Evolutionary conservation across 768 basidiomycete genomes (phyloP).

Genomic region (Tulasnella calospora): DNA sequence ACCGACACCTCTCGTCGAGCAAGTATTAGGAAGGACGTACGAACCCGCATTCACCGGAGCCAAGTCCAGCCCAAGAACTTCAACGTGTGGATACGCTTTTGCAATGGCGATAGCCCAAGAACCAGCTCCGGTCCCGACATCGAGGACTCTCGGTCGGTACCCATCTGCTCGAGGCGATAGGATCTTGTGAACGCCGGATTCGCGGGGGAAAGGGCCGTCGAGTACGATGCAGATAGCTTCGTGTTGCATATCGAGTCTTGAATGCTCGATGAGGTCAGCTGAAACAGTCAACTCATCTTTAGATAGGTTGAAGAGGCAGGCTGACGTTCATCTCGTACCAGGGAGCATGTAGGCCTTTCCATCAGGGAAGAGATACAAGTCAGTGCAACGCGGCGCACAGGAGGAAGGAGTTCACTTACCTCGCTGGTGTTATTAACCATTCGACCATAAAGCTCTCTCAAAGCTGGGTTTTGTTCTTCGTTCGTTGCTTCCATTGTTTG

Average conservation of each 20-base stretch:
- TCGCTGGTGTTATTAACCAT: neutral
- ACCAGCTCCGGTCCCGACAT: conserved; percentile 38
- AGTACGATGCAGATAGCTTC: conserved; percentile 34
- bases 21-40: neutral
- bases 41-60: neutral
- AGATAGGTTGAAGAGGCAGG: neutral
- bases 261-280: conserved; percentile 36
- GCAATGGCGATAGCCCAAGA: conserved; percentile 32
- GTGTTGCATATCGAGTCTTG: conserved; percentile 37
- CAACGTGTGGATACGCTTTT: neutral
- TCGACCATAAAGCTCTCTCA: neutral
- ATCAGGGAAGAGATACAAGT: neutral
- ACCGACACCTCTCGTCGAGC: neutral
- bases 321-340: neutral
- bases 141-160: conserved; percentile 32
- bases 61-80: conserved; percentile 10
- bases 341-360: neutral
- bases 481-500: neutral
- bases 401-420: neutral
- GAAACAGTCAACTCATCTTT: neutral
- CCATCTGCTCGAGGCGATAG: conserved; percentile 33
- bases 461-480: neutral
- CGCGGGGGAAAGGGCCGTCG: conserved; percentile 34
- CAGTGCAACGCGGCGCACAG: neutral
- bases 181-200: conserved; percentile 34